Evolutionary conservation across 768 basidiomycete genomes (phyloP), one percentile per base, ranked within the genome.

Genomic region (Tephrocybe sp.): DNA sequence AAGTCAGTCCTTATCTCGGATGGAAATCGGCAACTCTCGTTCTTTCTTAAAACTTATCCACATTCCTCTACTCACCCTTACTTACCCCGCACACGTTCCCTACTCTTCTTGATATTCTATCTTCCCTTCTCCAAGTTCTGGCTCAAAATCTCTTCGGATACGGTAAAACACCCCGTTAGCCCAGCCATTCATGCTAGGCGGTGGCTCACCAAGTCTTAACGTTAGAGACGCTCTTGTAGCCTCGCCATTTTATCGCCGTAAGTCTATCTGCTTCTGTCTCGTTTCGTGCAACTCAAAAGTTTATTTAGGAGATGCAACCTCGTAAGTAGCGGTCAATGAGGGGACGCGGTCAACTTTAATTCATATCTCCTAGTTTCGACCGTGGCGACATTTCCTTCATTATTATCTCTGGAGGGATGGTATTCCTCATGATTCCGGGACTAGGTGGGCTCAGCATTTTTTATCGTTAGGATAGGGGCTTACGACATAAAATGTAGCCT

Each of bases 381-480:
- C 74, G 77, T 17, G 86, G 88, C 34, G 87, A 90, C 71, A 64
- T 89, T 13, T 70, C 83, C 8, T 90, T 88, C 64, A 83, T 90
- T 56, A 78, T 83, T 14, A 62, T 87, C 6, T 74, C 82, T 20
- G 85, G 84, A 23, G 79, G 80, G 14, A 80, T 89, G 72, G 88
- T 90, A 10, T 74, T 79, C 45, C 82, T 88, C 69, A 90, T 89
- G 87, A 74, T 90, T 33, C 87, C 86, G 40, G 86, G 86, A 10
- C 78, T 88, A 31, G 84, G 87, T 83, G 56, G 48, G 55, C 33
- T 48, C 44, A 34, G 19, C 32, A 13, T 43, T 47, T 22, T 33
- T 40, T 33, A 46, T 38, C n/a, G 20, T 43, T 8, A n/a, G 45
- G 8, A 30, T 45, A 45, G n/a, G 9, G 17, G 43, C 32, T 51